Base-by-base conservation (phyloP, 495 filamentous ascomycete genomes). In the Neurospora tetraspora region DNA sequence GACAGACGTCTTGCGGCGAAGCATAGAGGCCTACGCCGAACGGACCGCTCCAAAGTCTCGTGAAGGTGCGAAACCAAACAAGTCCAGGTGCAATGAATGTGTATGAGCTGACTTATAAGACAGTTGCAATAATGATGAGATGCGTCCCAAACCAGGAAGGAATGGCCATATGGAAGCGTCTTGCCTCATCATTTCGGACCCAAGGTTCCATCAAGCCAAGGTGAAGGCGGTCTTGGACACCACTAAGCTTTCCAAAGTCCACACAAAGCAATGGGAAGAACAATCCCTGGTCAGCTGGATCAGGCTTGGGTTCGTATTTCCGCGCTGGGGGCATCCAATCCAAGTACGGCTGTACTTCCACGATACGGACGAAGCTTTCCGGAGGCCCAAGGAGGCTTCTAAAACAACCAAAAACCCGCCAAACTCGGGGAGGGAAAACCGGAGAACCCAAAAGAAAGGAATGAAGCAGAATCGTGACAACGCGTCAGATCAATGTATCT, bases 401-500 rank as follows among this genome's bases (percentile, higher is more conserved):
- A 9, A 9, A 65, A 65, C 27, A 34, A 65, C 53, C 27, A 18
- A 65, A 65, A 65, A 18, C 11, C 11, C 23, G 47, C 23, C 20
- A 59, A 59, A 59, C 20, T 27, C 11, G 20, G 42, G 18, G 18
- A 59, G 20, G 47, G 5, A 27, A 59, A 59, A 12, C 47, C 20
- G 23, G 5, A 59, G 47, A 27, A 31, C 3, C 23, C 47, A 59
- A 53, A 31, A 31, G 12, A 65, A 65, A 16, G 14, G 53, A 65
- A 65, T 65, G 53, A 18, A 36, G 53, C 47, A 71, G 71, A 71
- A 73, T 70, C 61, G 72, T 45, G 70, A 39, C 69, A 74, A 53
- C 61, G 68, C 47, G 18, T 68, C 76, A 69, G 71, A 73, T 75
- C 31, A 72, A 45, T 47, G 71, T 71, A 12, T 70, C 16, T 42